Evolutionary conservation across 257 asterid genomes (phyloP).

Genomic region (Solanum virginianum): DNA sequence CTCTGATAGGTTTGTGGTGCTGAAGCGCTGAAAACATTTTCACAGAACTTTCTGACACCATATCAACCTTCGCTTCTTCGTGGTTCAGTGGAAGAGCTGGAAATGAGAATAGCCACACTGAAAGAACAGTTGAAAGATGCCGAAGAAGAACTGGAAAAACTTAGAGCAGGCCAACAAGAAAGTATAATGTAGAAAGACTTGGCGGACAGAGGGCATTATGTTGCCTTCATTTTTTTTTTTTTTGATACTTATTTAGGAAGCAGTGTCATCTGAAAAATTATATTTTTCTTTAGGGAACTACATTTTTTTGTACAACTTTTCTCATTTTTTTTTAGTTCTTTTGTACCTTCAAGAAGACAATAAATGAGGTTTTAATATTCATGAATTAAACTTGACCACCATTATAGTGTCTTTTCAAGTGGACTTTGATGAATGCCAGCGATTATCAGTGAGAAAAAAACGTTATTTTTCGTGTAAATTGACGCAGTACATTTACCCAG

Average conservation of each 20-base stretch:
- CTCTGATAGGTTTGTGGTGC: conserved; percentile 67
- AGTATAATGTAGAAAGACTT: neutral
- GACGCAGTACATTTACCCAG: neutral
- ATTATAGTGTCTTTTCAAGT: neutral
- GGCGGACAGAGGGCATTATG: neutral
- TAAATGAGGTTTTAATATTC: neutral
- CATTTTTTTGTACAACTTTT: neutral
- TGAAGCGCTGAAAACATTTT: conserved; percentile 64
- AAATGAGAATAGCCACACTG: conserved; percentile 45
- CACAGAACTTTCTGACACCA: conserved; percentile 45
- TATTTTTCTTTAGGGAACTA: neutral
- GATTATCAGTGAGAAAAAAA: neutral
- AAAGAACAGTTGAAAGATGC: conserved; percentile 56
- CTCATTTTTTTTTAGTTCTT: neutral
- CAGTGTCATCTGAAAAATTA: neutral
- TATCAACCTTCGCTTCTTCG: conserved; percentile 47
- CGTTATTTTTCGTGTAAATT: neutral
- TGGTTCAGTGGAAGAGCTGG: conserved; percentile 61
- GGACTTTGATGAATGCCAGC: neutral
- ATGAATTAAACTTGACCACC: neutral
- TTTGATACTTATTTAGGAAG: neutral
- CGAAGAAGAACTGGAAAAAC: conserved; percentile 57
- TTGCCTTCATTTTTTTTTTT: neutral
- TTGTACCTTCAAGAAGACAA: neutral
- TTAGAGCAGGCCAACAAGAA: conserved; percentile 63